Evolutionary conservation across 805 yeast species (phyloP).

Genomic region (Lachancea dasiensis): DNA sequence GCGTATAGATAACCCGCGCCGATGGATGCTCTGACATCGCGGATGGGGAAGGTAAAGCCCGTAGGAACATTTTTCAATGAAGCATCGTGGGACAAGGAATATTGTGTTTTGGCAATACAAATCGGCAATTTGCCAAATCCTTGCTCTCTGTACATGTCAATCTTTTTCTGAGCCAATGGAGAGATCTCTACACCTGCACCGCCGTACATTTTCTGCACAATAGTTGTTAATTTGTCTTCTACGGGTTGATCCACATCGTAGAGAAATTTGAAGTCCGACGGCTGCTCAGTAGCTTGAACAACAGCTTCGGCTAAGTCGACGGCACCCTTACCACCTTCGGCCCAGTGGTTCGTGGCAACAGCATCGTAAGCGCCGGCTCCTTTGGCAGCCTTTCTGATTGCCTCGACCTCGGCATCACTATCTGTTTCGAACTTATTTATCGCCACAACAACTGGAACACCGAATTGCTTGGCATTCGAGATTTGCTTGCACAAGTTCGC

Average conservation of each 20-base stretch:
- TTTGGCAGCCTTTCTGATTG: conserved; percentile 71
- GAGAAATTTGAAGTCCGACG: conserved; percentile 50
- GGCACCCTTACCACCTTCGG: conserved; percentile 91
- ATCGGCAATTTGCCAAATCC: conserved; percentile 90
- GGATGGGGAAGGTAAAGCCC: conserved; percentile 88
- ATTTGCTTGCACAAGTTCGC: conserved; percentile 89
- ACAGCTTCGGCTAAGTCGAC: conserved; percentile 79
- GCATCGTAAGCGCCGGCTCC: conserved; percentile 94
- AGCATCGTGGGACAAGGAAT: conserved; percentile 92
- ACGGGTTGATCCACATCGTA: conserved; percentile 69
- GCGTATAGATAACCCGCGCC: conserved; percentile 98
- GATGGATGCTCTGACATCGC: conserved; percentile 88
- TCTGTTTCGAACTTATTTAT: conserved; percentile 84
- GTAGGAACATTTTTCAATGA: conserved; percentile 90
- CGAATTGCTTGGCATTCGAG: conserved; percentile 73
- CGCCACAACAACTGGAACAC: conserved; percentile 92
- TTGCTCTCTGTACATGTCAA: conserved; percentile 74
- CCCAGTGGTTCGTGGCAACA: conserved; percentile 90
- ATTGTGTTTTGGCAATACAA: conserved; percentile 97
- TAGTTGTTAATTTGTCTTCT: conserved; percentile 70
- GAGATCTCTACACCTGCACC: conserved; percentile 78
- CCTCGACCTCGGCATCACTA: conserved; percentile 69
- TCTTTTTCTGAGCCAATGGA: conserved; percentile 74
- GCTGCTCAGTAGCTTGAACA: conserved; percentile 55
- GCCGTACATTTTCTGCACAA: conserved; percentile 89